Base-by-base conservation (phyloP, 192 early-diverging fungal species). In the Podila clonocystis region DNA sequence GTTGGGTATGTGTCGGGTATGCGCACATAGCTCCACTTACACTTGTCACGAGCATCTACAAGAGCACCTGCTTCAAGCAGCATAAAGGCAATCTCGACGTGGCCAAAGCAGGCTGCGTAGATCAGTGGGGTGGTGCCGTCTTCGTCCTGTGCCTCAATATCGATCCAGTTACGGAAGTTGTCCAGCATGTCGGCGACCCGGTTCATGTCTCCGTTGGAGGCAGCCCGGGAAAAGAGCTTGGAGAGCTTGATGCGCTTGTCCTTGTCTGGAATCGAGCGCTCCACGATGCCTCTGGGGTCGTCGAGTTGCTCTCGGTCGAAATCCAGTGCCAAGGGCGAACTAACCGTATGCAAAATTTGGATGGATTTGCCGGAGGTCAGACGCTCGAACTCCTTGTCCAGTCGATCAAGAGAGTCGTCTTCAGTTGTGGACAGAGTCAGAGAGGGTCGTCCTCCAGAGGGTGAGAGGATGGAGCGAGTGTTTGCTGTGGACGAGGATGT, bases 61-160 rank as follows among this genome's bases (percentile, higher is more conserved):
- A 85, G 83, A 17, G 93, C 95, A 49, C 94, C 95, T 50, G 88
- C 86, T 65, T 87, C 83, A 12, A 98, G 70, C 22, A 98, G 83
- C 50, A 91, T 74, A 63, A 83, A 82, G 11, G 87, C 93, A 75
- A 97, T 87, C 55, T 92, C 87, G 6, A 85, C 75, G 65, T 96
- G 90, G 45, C 94, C 95, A 88, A 97, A 96, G 67, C 95, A 95
- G 36, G 93, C 89, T 3, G 96, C 93, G 72, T 95, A 96, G 59
- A 95, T 94, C 52, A 98, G 87, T 13, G 94, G 92, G 7, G 93
- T 95, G 36, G 89, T 92, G 28, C 96, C 97, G 70, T 95, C 94
- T 61, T 93, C 93, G 80, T 98, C 97, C 36, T 88, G 87, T 15
- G 86, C 88, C 79, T 98, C 89, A 20, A 97, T 83, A 75, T 93